These are phyloP conservation scores for Wickerhamomyces sp. DNA, from an alignment of 1,139 yeast species.

Conservation along the genomic window DNA sequence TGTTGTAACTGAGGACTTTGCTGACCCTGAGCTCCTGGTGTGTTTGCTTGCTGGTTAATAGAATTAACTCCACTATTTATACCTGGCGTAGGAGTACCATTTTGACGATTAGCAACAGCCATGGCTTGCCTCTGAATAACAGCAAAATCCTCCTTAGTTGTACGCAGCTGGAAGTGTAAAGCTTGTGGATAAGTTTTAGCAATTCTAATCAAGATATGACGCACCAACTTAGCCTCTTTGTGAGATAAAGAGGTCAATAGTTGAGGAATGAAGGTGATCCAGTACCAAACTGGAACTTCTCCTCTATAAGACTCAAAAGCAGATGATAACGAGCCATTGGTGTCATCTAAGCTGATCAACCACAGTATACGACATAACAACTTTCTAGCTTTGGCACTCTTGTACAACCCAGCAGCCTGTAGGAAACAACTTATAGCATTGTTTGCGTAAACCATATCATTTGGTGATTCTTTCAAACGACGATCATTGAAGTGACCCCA, in stretches of 20 bases:
- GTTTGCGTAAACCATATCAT: slow-evolving; percentile 80
- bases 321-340: slow-evolving; percentile 71
- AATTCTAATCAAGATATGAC: slow-evolving; percentile 82
- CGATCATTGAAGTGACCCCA: slow-evolving; percentile 97
- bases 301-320: slow-evolving; percentile 93
- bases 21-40: slow-evolving; percentile 3
- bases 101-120: slow-evolving; percentile 49
- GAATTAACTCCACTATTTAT: not conserved
- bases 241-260: slow-evolving; percentile 84
- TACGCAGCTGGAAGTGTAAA: slow-evolving; percentile 88
- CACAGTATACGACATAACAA: slow-evolving; percentile 86
- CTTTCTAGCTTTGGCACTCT: slow-evolving; percentile 86
- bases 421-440: slow-evolving; percentile 94
- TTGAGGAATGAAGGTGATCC: slow-evolving; percentile 97
- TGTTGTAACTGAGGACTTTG: slow-evolving; percentile 5
- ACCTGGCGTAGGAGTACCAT: slow-evolving; percentile 12
- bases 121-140: slow-evolving; percentile 78
- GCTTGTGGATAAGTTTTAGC: slow-evolving; percentile 98
- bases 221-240: slow-evolving; percentile 83
- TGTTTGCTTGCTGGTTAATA: slow-evolving; percentile 1
- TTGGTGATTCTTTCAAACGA: slow-evolving; percentile 79
- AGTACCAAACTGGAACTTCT: slow-evolving; percentile 98
- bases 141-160: slow-evolving; percentile 91
- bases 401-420: slow-evolving; percentile 96
- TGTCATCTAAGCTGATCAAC: slow-evolving; percentile 90